A percentile compares a stretch with the other conserved stretches of the same genome.
These are phyloP conservation scores for Ophiostoma sp. DNA, from an alignment of 2,329 filamentous ascomycete genomes.

Conservation along the genomic window DNA sequence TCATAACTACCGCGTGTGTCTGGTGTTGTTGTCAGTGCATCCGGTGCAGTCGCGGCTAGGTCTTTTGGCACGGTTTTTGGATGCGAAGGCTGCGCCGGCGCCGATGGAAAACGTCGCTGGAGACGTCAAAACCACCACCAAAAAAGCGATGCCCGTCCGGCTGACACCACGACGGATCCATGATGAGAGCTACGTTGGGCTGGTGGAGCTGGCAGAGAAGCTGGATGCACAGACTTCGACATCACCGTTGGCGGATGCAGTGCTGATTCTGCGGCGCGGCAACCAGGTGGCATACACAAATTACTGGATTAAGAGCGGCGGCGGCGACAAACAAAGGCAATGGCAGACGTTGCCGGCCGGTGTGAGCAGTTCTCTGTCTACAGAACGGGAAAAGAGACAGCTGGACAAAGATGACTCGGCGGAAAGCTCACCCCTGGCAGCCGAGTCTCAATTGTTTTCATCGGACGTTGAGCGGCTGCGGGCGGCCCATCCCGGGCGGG, in stretches of 20 bases:
- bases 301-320: not conserved
- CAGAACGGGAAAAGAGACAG: slow-evolving; percentile 27
- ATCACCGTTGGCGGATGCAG: slow-evolving; percentile 34
- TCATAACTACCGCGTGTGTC: slow-evolving; percentile 42
- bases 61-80: slow-evolving; percentile 44
- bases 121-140: not conserved
- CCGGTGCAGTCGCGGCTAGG: slow-evolving; percentile 45
- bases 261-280: slow-evolving; percentile 44
- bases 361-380: slow-evolving; percentile 26
- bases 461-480: slow-evolving; percentile 28
- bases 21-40: slow-evolving; percentile 47
- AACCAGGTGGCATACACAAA: slow-evolving; percentile 39
- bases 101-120: not conserved
- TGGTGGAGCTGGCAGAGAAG: slow-evolving; percentile 41
- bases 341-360: slow-evolving; percentile 14
- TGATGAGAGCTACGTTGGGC: slow-evolving; percentile 46
- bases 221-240: slow-evolving; percentile 37
- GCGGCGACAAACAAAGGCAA: not conserved
- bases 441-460: slow-evolving; percentile 37
- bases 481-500: slow-evolving; percentile 23
- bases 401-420: not conserved
- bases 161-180: slow-evolving; percentile 48
- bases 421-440: not conserved
- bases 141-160: slow-evolving; percentile 39
- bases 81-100: slow-evolving; percentile 40